phyloP scores from a whole-genome alignment of 148 eudicot species.

The Limonium bicolor region DNA sequence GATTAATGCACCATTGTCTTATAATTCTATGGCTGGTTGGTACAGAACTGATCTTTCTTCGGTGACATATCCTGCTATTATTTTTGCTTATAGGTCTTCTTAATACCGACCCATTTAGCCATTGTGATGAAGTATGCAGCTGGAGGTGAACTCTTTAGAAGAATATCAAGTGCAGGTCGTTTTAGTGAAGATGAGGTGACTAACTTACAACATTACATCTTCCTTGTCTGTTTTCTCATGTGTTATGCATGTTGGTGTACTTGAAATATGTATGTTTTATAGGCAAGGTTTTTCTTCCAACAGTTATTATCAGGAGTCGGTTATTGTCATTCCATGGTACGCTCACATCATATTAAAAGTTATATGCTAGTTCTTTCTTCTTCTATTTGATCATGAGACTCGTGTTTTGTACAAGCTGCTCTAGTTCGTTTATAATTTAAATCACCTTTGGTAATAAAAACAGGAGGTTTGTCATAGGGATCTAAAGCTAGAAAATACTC shows the following conservation, averaged over 20 bases:
- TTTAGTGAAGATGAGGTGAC: slow-evolving; percentile 45
- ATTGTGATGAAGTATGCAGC: slow-evolving; percentile 62
- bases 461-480: slow-evolving; percentile 93
- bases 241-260: background rate
- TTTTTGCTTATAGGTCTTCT: slow-evolving; percentile 28
- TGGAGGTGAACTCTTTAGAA: slow-evolving; percentile 47
- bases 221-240: background rate
- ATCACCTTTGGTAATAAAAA: no score
- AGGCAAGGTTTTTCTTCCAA: slow-evolving; percentile 93
- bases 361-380: no score
- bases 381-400: no score
- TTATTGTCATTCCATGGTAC: slow-evolving; percentile 82
- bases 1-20: no score
- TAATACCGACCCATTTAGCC: slow-evolving; percentile 52
- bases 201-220: background rate
- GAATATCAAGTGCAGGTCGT: slow-evolving; percentile 36
- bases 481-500: no score
- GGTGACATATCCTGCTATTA: no score
- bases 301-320: slow-evolving; percentile 85
- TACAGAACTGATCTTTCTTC: no score
- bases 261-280: background rate
- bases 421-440: no score
- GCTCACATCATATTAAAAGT: no score
- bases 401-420: no score
- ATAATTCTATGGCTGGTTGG: no score